Evolutionary conservation across 352 stramenopile species (phyloP).

Genomic region (Phytophthora melonis): DNA sequence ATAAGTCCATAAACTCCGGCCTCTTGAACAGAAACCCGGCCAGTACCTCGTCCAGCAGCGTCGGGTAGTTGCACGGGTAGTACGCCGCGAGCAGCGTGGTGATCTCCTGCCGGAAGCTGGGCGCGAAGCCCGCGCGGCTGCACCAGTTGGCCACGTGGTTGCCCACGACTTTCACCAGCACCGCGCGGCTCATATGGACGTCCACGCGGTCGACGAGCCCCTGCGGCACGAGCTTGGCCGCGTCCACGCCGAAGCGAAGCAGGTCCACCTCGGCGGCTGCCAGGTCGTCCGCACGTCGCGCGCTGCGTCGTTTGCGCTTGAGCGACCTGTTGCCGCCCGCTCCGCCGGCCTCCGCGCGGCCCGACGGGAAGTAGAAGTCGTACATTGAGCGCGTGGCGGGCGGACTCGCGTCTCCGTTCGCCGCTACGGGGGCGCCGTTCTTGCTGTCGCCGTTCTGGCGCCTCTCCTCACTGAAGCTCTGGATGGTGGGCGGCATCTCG

Average conservation of each 20-base stretch:
- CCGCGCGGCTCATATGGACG: conserved; percentile 57
- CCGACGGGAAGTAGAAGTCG: conserved; percentile 67
- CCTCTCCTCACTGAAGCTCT: conserved; percentile 62
- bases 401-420: conserved; percentile 39
- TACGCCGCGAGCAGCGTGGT: conserved; percentile 79
- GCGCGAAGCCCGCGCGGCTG: conserved; percentile 66
- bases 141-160: conserved; percentile 84
- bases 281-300: conserved; percentile 27
- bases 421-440: conserved; percentile 9
- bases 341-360: conserved; percentile 17
- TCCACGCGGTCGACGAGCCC: conserved; percentile 89
- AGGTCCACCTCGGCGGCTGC: conserved; percentile 51
- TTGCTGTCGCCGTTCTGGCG: conserved; percentile 30
- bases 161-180: conserved; percentile 57
- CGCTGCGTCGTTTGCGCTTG: conserved; percentile 57
- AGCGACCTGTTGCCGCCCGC: conserved; percentile 37
- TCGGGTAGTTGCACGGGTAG: conserved; percentile 85
- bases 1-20: conserved; percentile 73
- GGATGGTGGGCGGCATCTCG: conserved; percentile 59
- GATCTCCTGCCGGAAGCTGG: conserved; percentile 75
- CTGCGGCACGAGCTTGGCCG: conserved; percentile 80
- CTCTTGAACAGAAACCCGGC: conserved; percentile 79
- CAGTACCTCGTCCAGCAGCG: conserved; percentile 84
- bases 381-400: conserved; percentile 49
- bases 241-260: conserved; percentile 76